Evolutionary conservation across 2,329 filamentous ascomycete genomes (phyloP), one percentile per base, ranked within the genome.

Genomic region (Fusarium hostae): DNA sequence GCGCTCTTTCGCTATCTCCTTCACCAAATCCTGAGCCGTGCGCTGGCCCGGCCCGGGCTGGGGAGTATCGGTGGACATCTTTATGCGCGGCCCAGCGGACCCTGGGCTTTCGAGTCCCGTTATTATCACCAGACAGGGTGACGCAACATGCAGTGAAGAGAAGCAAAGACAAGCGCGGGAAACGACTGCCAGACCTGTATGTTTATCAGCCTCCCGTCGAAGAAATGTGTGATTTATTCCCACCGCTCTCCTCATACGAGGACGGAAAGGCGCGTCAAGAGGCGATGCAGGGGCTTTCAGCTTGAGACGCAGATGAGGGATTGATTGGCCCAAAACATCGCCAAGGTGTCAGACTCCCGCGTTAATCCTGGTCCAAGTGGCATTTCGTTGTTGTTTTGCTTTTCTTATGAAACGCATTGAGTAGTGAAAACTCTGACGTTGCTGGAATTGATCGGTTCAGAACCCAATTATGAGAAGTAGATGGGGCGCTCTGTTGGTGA

Each of bases 1-100:
- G 20, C 71, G 71, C 40, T 75, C 63, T 51, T 62, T 72, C 13
- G 73, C 68, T n/a, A 75, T 74, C 41, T 74, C 64, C 20, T 44
- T 72, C 30, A 75, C 71, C 20, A 75, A 54, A 43, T 71, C 63
- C 12, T 48, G 60, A 40, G 73, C 63, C n/a, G 45, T 57, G 28
- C 20, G 59, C 20, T 67, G 54, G 24, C 6, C 40, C 15, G 52
- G 50, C 48, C 41, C 61, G 43, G 40, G 13, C 39, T 41, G 26
- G 43, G 37, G 22, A 32, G 20, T n/a, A 15, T 65, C 32, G 3
- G 41, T 37, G 43, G 59, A 45, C 56, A 68, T 59, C 9, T 16
- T 56, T 43, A 26, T 47, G 39, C 20, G 37, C 41, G 39, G n/a
- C 28, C 39, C 18, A 24, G 64, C 66, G 68, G 63, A 70, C 26